phyloP scores from a whole-genome alignment of 1,284 basidiomycete species.

The Hypsizygus ulmarius region DNA sequence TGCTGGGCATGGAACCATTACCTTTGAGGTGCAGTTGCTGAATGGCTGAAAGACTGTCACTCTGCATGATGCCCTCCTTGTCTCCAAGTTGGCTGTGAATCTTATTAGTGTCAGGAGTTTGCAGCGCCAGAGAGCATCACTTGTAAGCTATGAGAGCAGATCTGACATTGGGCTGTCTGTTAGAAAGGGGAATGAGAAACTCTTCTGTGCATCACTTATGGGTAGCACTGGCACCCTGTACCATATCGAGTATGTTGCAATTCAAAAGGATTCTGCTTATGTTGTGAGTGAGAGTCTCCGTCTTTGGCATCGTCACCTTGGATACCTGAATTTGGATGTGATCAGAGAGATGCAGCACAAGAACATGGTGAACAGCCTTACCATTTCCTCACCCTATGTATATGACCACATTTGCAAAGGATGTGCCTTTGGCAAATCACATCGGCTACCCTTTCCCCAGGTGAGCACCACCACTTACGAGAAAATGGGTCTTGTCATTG shows the following conservation, averaged over 20 bases:
- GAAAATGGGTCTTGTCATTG: slow-evolving; percentile 10
- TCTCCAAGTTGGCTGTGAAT: not conserved
- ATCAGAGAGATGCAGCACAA: slow-evolving; percentile 9
- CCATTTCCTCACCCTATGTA: slow-evolving; percentile 1
- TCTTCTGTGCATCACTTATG: slow-evolving; percentile 3
- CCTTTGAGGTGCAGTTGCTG: not conserved
- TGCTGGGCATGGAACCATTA: not conserved
- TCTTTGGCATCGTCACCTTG: slow-evolving; percentile 14
- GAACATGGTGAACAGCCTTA: slow-evolving; percentile 11
- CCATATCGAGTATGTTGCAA: slow-evolving; percentile 5
- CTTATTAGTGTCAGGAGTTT: too few relatives aligned
- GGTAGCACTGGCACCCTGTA: slow-evolving; percentile 13
- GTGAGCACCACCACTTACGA: slow-evolving; percentile 9
- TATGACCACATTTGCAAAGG: slow-evolving; percentile 14
- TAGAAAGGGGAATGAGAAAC: not conserved
- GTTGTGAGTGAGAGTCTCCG: slow-evolving; percentile 5
- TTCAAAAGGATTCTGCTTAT: slow-evolving; percentile 1
- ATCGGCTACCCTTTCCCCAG: slow-evolving; percentile 11
- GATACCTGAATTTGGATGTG: slow-evolving; percentile 7
- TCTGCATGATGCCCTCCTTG: not conserved
- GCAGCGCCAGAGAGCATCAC: too few relatives aligned
- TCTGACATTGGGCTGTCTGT: not conserved
- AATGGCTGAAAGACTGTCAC: not conserved
- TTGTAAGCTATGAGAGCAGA: too few relatives aligned
- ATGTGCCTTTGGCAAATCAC: slow-evolving; percentile 15